Base-by-base conservation (phyloP, 2,329 filamentous ascomycete species). In the Onygena corvina region DNA sequence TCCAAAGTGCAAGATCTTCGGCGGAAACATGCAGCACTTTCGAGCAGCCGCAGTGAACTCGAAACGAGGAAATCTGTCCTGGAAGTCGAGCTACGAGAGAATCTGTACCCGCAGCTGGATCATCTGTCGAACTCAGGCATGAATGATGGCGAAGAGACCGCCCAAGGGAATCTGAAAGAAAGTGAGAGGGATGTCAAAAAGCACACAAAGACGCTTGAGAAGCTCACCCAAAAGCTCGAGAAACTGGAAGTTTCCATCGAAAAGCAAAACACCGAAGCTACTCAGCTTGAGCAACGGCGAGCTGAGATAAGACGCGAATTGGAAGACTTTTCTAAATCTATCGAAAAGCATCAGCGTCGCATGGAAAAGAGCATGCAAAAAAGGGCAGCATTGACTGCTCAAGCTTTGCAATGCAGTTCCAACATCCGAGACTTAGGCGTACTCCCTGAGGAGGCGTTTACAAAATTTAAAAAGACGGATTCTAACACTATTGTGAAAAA, bases 401-500 rank as follows among this genome's bases (percentile, higher is more conserved):
- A 88, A 62, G 82, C 86, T 16, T 79, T 81, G 2, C 88, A 94
- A 59, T 86, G 85, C 54, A 82, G 82, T 53, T 84, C 87, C 61
- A 90, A 89, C 55, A 96, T 98, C 59, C 83, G 90, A 42, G 88
- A 94, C 57, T 74, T 98, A 4, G 92, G 92, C 57, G 89, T 94
- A 14, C 75, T 98, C 12, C 90, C 92, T 0, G 89, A 96, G 54
- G 89, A 95, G 60, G 88, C 90, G 0, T 92, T 94, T 63, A 85
- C 85, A 56, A 92, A 89, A 61, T 98, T 94, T 64, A 81, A 86
- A 60, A 83, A 83, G 57, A 84, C 87, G 65, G 83, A 87, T 57
- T 80, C 83, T 21, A 86, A 89, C 54, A 79, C 76, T 46, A 84
- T 90, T 48, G 74, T 76, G 48, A 77, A 76, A 60, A 81, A 83